Evolutionary conservation across 768 basidiomycete genomes (phyloP), one percentile per base, ranked within the genome.

Genomic region (Suillus discolor): DNA sequence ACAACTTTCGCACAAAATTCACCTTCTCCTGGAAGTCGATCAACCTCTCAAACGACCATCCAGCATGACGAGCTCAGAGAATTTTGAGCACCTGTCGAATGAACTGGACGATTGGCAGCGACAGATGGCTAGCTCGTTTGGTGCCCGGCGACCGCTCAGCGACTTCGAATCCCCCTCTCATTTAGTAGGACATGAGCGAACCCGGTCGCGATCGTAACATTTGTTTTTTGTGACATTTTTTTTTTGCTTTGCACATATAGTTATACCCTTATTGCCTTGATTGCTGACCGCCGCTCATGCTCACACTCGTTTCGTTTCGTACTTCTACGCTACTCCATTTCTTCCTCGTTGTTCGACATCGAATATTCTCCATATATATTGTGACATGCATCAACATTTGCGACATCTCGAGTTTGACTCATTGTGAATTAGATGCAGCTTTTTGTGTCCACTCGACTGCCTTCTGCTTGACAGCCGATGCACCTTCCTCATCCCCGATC

Each of bases 361-460:
- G 71, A 74, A 70, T 74, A 73, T 77, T 68, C 74, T 71, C 70
- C 74, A 73, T 75, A 78, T 77, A 79, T 79, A 75, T 72, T 71
- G 65, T 64, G 66, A 67, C 73, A 77, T 75, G 73, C 73, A 42
- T 71, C 72, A 75, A 76, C 66, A 68, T 71, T 67, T 59, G 25
- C 57, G 25, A 59, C 25, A 41, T 23, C 57, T 63, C 67, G 70
- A 71, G 72, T 70, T 65, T 73, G 68, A 70, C 67, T 68, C 34
- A 61, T 57, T 78, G 75, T 51, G 62, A 64, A 61, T 49, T 53
- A 18, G 39, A 68, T 60, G 69, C 69, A 67, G 89, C 88, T 70
- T 78, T 83, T 74, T 87, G 90, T 67, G 93, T 93, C 95, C 95
- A 99, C 76, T 94, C 95, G 49, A 95, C 79, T 15, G 97, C 97